Percentiles rank a stretch among this genome's conserved stretches.
Conservation (phyloP, 129 eudicot species). For the Smallanthus sonchifolius region DNA sequence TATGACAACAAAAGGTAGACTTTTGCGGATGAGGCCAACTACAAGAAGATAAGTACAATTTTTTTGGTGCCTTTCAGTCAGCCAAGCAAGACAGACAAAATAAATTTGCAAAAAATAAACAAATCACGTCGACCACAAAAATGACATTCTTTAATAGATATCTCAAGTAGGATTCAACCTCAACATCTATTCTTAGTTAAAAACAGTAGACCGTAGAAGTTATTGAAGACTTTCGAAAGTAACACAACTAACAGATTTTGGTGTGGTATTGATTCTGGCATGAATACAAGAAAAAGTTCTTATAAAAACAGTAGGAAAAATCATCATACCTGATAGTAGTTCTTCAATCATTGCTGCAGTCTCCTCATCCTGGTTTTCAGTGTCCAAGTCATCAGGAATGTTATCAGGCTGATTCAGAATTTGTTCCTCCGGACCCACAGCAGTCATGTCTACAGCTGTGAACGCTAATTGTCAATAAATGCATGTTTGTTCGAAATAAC, state of each 20-base stretch:
- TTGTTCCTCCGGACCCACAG: constrained; percentile 75
- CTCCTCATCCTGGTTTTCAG: constrained; percentile 76
- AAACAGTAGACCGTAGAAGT: neutral
- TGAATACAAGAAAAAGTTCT: neutral
- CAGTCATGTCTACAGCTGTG: constrained; percentile 66
- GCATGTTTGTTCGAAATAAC: constrained; percentile 3
- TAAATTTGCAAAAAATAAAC: neutral
- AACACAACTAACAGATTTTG: neutral
- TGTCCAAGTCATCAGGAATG: constrained; percentile 56
- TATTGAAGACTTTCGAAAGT: neutral
- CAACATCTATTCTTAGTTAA: constrained; percentile 1
- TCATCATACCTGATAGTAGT: constrained; percentile 52
- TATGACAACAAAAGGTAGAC: neutral
- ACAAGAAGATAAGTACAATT: constrained; percentile 1
- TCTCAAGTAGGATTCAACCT: neutral
- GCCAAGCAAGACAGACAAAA: constrained; percentile 3
- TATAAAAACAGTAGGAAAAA: neutral
- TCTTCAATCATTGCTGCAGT: constrained; percentile 76
- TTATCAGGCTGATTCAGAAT: constrained; percentile 63
- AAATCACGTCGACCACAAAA: neutral
- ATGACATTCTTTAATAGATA: neutral
- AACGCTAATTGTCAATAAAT: constrained; percentile 25
- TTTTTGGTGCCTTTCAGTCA: constrained; percentile 13
- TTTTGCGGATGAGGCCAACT: neutral
- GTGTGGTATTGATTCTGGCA: neutral